A percentile compares a stretch with the other conserved stretches of the same genome.
Conservation (phyloP, 805 yeast species). For the Candida gorgasii region DNA sequence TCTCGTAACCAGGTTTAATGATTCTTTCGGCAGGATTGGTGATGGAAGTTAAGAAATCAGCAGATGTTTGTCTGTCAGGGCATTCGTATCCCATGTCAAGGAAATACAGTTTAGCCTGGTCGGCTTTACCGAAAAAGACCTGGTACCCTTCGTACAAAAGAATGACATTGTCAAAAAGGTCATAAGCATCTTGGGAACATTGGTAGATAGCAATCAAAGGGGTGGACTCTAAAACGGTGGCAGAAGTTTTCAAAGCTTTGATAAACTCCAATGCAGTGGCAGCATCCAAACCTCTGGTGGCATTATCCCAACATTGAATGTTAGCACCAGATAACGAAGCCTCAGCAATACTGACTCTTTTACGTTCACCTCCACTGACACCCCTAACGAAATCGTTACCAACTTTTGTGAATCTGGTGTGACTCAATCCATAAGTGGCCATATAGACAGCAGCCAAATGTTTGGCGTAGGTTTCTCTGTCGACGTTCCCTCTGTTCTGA, state of each 20-base stretch:
- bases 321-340: slow-evolving; percentile 63
- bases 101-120: slow-evolving; percentile 49
- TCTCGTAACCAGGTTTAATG: slow-evolving; percentile 47
- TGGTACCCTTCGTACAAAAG: slow-evolving; percentile 49
- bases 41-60: slow-evolving; percentile 64
- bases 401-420: slow-evolving; percentile 57
- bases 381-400: slow-evolving; percentile 68
- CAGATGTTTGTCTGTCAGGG: slow-evolving; percentile 63
- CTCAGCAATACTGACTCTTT: slow-evolving; percentile 82
- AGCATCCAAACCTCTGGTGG: slow-evolving; percentile 83
- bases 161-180: slow-evolving; percentile 47
- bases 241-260: slow-evolving; percentile 61
- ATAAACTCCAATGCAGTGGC: slow-evolving; percentile 79
- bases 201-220: slow-evolving; percentile 60
- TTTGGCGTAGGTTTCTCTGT: slow-evolving; percentile 34
- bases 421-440: slow-evolving; percentile 51
- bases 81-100: slow-evolving; percentile 61
- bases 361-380: slow-evolving; percentile 84
- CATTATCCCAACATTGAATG: slow-evolving; percentile 61
- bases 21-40: slow-evolving; percentile 66
- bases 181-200: slow-evolving; percentile 49
- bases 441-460: slow-evolving; percentile 43
- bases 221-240: slow-evolving; percentile 57
- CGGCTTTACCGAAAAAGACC: slow-evolving; percentile 45
- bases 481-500: slow-evolving; percentile 32